Evolutionary conservation across 1,284 basidiomycete species (phyloP).

Genomic region (Heterobasidion annosum): DNA sequence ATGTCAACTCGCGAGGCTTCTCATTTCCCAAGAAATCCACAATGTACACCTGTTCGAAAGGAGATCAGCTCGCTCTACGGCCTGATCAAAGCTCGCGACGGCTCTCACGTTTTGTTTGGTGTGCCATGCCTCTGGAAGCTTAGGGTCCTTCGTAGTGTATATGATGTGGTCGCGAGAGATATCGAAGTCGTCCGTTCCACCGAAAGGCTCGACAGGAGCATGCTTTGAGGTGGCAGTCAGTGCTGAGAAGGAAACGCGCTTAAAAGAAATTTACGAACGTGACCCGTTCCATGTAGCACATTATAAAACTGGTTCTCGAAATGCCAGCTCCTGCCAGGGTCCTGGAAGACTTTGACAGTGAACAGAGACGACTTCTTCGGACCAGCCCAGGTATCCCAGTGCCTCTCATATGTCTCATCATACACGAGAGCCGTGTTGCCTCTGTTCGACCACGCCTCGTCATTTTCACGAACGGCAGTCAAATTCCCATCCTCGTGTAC

Average conservation of each 20-base stretch:
- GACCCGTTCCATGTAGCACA: constrained; percentile 53
- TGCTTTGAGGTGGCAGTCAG: constrained; percentile 29
- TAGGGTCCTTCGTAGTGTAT: constrained; percentile 80
- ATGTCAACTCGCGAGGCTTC: constrained; percentile 60
- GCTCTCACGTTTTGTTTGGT: constrained; percentile 65
- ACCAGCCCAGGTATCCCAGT: constrained; percentile 86
- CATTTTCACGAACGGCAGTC: constrained; percentile 52
- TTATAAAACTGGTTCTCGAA: constrained; percentile 47
- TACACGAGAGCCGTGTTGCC: constrained; percentile 74
- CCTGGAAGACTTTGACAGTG: constrained; percentile 44
- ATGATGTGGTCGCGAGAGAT: constrained; percentile 61
- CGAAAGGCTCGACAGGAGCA: constrained; percentile 77
- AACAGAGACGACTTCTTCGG: constrained; percentile 68
- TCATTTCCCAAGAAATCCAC: constrained; percentile 41
- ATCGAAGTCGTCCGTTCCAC: constrained; percentile 70
- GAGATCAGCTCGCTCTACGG: not conserved
- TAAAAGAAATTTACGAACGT: constrained; percentile 34
- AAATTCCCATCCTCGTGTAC: constrained; percentile 72
- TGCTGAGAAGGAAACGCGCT: not conserved
- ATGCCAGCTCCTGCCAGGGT: constrained; percentile 40
- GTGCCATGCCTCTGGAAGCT: constrained; percentile 65
- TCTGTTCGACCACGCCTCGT: constrained; percentile 62
- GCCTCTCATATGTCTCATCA: constrained; percentile 68
- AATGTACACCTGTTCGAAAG: constrained; percentile 49
- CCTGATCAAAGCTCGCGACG: not conserved